Evolutionary conservation across 2,329 filamentous ascomycete genomes (phyloP), one percentile per base, ranked within the genome.

Genomic region (Talaromyces sp.): DNA sequence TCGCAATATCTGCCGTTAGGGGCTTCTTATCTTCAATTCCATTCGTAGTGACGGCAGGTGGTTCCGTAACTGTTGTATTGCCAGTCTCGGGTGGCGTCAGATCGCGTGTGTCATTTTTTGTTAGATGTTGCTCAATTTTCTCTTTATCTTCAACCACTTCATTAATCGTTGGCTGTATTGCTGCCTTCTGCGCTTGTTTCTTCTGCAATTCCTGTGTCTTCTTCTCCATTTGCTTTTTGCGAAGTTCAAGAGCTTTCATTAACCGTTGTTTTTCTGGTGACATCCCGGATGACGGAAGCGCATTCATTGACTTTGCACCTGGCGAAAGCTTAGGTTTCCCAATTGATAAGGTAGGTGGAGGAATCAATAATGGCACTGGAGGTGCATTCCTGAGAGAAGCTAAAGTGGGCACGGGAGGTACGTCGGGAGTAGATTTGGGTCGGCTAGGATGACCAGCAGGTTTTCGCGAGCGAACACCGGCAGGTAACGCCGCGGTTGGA

Each of bases 181-280:
- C 35, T 67, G 64, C 49, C 56, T 47, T 62, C 22, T 66, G 64
- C 27, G 72, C 67, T 64, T 71, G 73, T 59, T 70, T 73, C 64
- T 73, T 74, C 22, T 68, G 70, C 17, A 66, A 41, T 62, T 74
- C 68, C 50, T 71, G 70, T 10, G 74, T 76, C 39, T 74, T 73
- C 66, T 75, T 77, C 43, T 74, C 76, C 74, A 89, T 88, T 76
- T 92, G 93, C 78, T 90, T 92, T 78, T 96, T 95, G 61, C 94
- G 86, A 70, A 97, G 79, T 77, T 97, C 91, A 80, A 97, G 85
- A 8, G 95, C 95, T 80, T 96, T 97, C 91, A 97, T 93, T 68
- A 99, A 82, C 63, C 95, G 86, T 67, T 91, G 88, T 80, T 96
- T 98, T 77, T 99, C 95, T 0, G 92, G 91, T 1, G 92, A 92